A percentile compares a stretch with the other conserved stretches of the same genome.
Conservation (phyloP, 2,329 filamentous ascomycete species). For the Sordariomycetes sp. region DNA sequence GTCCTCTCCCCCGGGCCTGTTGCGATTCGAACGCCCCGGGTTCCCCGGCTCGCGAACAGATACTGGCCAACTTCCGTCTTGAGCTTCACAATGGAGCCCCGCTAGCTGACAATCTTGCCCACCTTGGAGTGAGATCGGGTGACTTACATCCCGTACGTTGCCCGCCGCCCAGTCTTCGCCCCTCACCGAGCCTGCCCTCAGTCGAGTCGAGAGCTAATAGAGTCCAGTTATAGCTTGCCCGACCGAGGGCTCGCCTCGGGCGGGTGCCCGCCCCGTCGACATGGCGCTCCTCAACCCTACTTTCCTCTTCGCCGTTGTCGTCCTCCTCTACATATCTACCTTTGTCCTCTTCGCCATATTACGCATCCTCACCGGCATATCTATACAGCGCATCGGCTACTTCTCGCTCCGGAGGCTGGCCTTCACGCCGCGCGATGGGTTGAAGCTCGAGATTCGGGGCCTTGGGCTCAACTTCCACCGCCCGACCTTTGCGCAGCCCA, state of each 20-base stretch:
- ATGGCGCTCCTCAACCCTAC: conserved; percentile 65
- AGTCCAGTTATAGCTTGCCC: neutral
- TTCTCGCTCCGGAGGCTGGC: conserved; percentile 83
- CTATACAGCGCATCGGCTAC: conserved; percentile 90
- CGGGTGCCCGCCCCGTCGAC: neutral
- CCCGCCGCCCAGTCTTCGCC: neutral
- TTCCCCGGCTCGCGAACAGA: neutral
- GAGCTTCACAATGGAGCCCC: neutral
- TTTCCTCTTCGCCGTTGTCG: conserved; percentile 75
- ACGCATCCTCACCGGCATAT: conserved; percentile 85
- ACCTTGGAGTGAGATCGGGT: neutral
- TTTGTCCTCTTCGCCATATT: conserved; percentile 91
- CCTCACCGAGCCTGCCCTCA: neutral
- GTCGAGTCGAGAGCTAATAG: neutral
- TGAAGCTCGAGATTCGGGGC: conserved; percentile 81
- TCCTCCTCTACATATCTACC: conserved; percentile 80
- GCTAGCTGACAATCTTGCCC: neutral
- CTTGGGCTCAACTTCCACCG: conserved; percentile 82
- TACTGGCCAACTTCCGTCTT: neutral
- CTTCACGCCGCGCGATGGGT: conserved; percentile 79
- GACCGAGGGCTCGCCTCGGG: neutral
- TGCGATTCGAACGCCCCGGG: neutral
- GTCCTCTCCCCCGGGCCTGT: neutral
- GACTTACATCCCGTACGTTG: neutral
- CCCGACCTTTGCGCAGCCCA: conserved; percentile 93